Conservation (phyloP, 192 early-diverging fungal genomes). For the Dispira parvispora region DNA sequence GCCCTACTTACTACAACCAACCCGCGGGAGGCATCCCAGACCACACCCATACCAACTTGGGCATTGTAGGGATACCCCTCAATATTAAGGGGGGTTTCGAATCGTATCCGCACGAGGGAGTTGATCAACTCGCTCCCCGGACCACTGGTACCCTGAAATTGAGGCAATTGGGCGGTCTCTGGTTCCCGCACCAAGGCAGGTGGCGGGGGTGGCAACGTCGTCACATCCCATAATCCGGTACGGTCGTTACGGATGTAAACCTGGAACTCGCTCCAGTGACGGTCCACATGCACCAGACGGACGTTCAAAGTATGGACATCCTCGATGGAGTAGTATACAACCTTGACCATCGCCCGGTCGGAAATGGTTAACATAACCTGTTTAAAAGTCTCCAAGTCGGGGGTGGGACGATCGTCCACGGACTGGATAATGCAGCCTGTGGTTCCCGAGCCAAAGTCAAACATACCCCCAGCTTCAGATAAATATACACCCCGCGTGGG, state of each 20-base stretch:
- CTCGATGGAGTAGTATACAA: constrained; percentile 54
- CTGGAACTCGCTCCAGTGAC: constrained; percentile 75
- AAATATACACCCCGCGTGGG: constrained; percentile 71
- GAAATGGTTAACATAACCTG: constrained; percentile 49
- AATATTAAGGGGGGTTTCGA: constrained; percentile 62
- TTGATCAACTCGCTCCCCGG: constrained; percentile 58
- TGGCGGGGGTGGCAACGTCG: constrained; percentile 43
- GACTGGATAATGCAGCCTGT: constrained; percentile 52
- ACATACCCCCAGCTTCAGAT: constrained; percentile 42
- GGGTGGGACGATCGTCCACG: constrained; percentile 54
- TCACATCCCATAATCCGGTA: constrained; percentile 71
- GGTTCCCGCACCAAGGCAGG: constrained; percentile 28
- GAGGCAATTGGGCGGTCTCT: constrained; percentile 52
- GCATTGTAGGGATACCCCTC: constrained; percentile 57
- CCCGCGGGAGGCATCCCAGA: constrained; percentile 60
- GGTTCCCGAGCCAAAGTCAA: constrained; percentile 46
- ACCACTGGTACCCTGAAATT: constrained; percentile 50
- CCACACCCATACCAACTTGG: constrained; percentile 55
- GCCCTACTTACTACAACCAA: constrained; percentile 69
- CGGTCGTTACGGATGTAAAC: constrained; percentile 55
- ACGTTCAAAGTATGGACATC: constrained; percentile 68
- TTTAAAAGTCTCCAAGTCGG: constrained; percentile 61
- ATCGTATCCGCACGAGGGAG: constrained; percentile 64
- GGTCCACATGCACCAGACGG: constrained; percentile 67
- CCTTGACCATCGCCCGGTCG: constrained; percentile 53